Evolutionary conservation across 805 yeast species (phyloP).

Genomic region (Saccharomyces mikatae): DNA sequence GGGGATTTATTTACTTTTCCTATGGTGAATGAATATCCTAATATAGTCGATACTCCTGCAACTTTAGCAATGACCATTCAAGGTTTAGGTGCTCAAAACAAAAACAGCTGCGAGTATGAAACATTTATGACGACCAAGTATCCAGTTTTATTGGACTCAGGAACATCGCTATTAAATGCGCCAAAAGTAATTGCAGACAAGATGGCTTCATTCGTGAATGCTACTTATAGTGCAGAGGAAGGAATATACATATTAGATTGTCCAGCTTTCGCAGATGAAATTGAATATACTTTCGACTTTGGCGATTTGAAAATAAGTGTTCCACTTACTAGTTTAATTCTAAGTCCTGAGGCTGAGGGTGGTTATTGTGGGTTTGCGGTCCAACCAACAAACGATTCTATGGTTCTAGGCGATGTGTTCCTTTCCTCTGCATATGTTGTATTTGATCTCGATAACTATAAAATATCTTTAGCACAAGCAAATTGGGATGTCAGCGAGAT

Average conservation of each 20-base stretch:
- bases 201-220: conserved; percentile 27
- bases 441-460: conserved; percentile 42
- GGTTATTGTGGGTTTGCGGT: conserved; percentile 40
- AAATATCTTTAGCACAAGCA: conserved; percentile 40
- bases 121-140: conserved; percentile 18
- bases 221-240: conserved; percentile 30
- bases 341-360: conserved; percentile 19
- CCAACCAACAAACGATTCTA: conserved; percentile 28
- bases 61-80: conserved; percentile 44
- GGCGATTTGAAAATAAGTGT: conserved; percentile 49
- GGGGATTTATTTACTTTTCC: conserved; percentile 44
- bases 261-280: conserved; percentile 20
- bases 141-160: conserved; percentile 48
- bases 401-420: conserved; percentile 47
- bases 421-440: conserved; percentile 46
- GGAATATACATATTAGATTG: conserved; percentile 40
- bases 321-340: conserved; percentile 35
- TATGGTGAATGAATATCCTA: conserved; percentile 36
- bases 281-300: conserved; percentile 37
- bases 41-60: conserved; percentile 24
- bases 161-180: conserved; percentile 44
- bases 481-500: conserved; percentile 23
- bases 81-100: conserved; percentile 28
- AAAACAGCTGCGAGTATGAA: conserved; percentile 10
- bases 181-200: conserved; percentile 32